Evolutionary conservation across 2,329 filamentous ascomycete genomes (phyloP).

Genomic region (Aspergillus sp.): DNA sequence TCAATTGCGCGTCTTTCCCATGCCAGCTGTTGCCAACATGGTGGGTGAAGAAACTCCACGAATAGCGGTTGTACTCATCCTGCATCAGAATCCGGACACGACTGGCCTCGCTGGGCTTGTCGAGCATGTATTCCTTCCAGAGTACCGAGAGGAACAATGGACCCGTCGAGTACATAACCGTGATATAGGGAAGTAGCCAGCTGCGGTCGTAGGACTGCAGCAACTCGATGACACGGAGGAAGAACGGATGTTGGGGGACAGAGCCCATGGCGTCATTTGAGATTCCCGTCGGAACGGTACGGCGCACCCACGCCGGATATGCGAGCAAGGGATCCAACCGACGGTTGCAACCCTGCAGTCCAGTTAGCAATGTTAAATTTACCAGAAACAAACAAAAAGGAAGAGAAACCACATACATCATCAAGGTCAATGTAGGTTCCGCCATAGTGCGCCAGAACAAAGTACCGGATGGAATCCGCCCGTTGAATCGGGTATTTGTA

Average conservation of each 20-base stretch:
- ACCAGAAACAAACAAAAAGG: background rate
- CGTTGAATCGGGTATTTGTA: slow-evolving; percentile 70
- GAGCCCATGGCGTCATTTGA: slow-evolving; percentile 75
- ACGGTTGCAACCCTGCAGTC: slow-evolving; percentile 55
- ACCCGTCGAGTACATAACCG: slow-evolving; percentile 71
- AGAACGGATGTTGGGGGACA: slow-evolving; percentile 65
- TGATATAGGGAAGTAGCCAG: slow-evolving; percentile 65
- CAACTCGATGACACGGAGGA: slow-evolving; percentile 58
- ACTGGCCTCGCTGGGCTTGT: slow-evolving; percentile 34
- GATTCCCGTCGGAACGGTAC: slow-evolving; percentile 67
- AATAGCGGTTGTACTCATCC: slow-evolving; percentile 58
- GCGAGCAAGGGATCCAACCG: slow-evolving; percentile 59
- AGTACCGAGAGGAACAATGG: slow-evolving; percentile 68
- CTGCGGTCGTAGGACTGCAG: slow-evolving; percentile 60
- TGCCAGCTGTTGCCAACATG: slow-evolving; percentile 60
- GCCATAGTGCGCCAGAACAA: slow-evolving; percentile 66
- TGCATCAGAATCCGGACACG: slow-evolving; percentile 61
- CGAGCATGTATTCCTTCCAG: slow-evolving; percentile 63
- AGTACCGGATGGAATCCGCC: slow-evolving; percentile 71
- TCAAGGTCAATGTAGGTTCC: slow-evolving; percentile 77
- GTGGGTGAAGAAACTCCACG: slow-evolving; percentile 65
- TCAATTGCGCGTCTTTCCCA: slow-evolving; percentile 53
- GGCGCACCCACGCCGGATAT: slow-evolving; percentile 62
- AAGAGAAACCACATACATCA: slow-evolving; percentile 41
- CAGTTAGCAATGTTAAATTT: background rate